Percentiles rank a stretch among this genome's conserved stretches.
These are phyloP conservation scores for Abrus precatorius DNA, from an alignment of 306 rosid species.

Conservation along the genomic window DNA sequence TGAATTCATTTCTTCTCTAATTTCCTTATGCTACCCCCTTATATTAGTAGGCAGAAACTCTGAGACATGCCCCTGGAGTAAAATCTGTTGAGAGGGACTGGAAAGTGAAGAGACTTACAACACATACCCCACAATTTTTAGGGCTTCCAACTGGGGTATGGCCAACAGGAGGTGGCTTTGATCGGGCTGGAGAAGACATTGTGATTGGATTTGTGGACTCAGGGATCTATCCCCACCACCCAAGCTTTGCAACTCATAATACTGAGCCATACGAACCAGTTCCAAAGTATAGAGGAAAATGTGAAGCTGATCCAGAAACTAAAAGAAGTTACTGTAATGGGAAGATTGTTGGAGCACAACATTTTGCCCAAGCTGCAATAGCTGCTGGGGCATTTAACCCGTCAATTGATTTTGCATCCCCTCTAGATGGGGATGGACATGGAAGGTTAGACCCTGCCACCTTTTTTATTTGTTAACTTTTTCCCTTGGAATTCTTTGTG, in stretches of 20 bases:
- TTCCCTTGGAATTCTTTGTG: constrained; percentile 18
- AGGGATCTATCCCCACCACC: constrained; percentile 92
- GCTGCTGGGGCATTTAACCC: constrained; percentile 98
- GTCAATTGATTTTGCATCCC: constrained; percentile 90
- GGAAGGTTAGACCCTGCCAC: constrained; percentile 76
- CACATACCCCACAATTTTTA: constrained; percentile 97
- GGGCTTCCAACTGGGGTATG: constrained; percentile 99
- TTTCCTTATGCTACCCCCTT: constrained; percentile 56
- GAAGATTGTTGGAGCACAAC: constrained; percentile 98
- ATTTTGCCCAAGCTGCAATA: constrained; percentile 96
- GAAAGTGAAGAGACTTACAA: constrained; percentile 93
- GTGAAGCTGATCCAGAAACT: constrained; percentile 89
- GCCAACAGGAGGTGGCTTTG: constrained; percentile 99
- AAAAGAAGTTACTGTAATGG: constrained; percentile 91
- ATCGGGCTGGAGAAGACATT: constrained; percentile 95
- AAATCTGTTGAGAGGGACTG: constrained; percentile 93
- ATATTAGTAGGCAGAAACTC: constrained; percentile 95
- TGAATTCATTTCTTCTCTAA: constrained; percentile 49
- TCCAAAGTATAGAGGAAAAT: constrained; percentile 89
- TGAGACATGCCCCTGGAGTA: constrained; percentile 87
- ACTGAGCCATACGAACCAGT: constrained; percentile 87
- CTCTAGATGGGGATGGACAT: constrained; percentile 98
- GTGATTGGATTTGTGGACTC: constrained; percentile 99
- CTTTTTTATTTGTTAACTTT: constrained; percentile 35
- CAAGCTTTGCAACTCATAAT: constrained; percentile 78